Conservation (phyloP, 2,329 filamentous ascomycete species). For the Penicillium rolfsii region DNA sequence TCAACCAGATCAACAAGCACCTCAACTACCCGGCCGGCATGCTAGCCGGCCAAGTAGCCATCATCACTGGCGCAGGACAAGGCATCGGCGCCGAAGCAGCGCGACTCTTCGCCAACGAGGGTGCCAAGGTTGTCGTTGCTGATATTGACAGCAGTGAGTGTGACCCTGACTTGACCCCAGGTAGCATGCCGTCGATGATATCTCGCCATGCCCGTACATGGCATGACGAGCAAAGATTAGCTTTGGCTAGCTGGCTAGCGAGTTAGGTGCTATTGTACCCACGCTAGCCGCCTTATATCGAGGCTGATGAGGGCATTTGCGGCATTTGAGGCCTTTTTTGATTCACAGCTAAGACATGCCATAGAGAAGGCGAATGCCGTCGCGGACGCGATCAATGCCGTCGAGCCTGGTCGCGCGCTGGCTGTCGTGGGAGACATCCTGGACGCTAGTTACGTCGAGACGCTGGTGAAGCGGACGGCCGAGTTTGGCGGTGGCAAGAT, state of each 20-base stretch:
- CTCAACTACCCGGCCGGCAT: conserved; percentile 82
- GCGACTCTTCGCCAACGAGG: conserved; percentile 81
- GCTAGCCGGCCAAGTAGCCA: conserved; percentile 78
- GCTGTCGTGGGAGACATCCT: conserved; percentile 78
- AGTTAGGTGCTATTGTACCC: neutral
- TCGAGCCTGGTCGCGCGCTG: conserved; percentile 66
- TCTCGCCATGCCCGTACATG: conserved; percentile 2
- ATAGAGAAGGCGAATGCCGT: conserved; percentile 70
- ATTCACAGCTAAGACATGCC: neutral
- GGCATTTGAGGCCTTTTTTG: neutral
- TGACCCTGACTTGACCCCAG: neutral
- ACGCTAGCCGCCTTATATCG: neutral
- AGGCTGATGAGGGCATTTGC: neutral
- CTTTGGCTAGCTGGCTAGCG: neutral
- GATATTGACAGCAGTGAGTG: conserved; percentile 74
- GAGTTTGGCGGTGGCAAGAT: conserved; percentile 86
- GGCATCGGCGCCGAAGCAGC: conserved; percentile 87
- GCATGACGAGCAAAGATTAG: neutral
- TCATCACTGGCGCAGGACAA: conserved; percentile 84
- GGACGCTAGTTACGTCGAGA: conserved; percentile 68
- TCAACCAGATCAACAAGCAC: conserved; percentile 74
- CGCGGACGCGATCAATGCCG: conserved; percentile 69
- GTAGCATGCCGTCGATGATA: neutral
- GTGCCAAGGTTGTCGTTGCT: conserved; percentile 79
- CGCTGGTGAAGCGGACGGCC: conserved; percentile 73